Percentiles rank a stretch among this genome's conserved stretches.
Conservation (phyloP, 345 rosid species). For the Lepidium didymum region DNA sequence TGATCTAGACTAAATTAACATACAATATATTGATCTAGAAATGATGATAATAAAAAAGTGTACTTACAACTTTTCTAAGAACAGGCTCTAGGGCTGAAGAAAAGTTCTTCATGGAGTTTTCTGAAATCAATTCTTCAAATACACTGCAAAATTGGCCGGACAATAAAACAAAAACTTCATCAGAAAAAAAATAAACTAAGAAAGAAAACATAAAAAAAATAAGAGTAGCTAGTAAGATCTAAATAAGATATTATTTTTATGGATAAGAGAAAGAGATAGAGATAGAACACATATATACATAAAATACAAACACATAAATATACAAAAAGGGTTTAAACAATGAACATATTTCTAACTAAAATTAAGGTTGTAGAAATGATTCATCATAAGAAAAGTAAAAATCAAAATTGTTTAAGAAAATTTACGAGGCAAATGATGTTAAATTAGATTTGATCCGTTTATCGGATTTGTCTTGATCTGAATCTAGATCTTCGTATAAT, state of each 20-base stretch:
- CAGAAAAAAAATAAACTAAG: neutral
- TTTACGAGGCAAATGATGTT: constrained; percentile 70
- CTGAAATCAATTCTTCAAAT: constrained; percentile 44
- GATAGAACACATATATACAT: neutral
- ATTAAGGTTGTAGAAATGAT: neutral
- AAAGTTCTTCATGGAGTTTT: constrained; percentile 39
- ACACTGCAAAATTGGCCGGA: constrained; percentile 37
- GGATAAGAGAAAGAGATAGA: neutral
- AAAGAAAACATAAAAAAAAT: neutral
- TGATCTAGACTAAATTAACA: neutral
- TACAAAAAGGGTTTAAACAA: neutral
- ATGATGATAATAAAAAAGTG: no score
- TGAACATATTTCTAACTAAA: neutral
- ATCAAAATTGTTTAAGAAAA: neutral
- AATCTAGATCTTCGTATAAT: constrained; percentile 26
- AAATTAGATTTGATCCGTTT: constrained; percentile 44
- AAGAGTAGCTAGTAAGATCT: neutral
- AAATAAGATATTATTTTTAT: neutral
- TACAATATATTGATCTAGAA: no score
- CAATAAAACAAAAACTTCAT: neutral
- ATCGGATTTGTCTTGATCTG: constrained; percentile 37
- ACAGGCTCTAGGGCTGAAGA: constrained; percentile 66
- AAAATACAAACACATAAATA: neutral
- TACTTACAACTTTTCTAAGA: constrained; percentile 72
- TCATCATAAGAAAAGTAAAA: neutral